Percentiles rank a stretch among this genome's conserved stretches.
These are phyloP conservation scores for Phaeosphaeriaceae sp. DNA, from an alignment of 2,329 filamentous ascomycete genomes.

Conservation along the genomic window DNA sequence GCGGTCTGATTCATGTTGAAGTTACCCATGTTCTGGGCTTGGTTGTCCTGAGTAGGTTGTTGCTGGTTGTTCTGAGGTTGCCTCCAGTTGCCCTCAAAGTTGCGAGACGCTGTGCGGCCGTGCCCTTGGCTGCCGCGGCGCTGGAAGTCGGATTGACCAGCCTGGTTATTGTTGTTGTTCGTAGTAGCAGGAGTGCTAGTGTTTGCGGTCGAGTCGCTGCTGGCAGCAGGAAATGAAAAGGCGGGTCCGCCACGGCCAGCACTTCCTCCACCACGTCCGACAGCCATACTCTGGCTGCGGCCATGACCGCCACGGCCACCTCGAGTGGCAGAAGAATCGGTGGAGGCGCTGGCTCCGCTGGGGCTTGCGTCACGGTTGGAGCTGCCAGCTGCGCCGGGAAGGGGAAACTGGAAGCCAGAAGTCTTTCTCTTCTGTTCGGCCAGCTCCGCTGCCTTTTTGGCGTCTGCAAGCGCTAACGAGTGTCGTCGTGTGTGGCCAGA, in stretches of 20 bases:
- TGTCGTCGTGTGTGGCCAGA: slow-evolving; percentile 89
- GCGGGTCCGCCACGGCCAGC: slow-evolving; percentile 70
- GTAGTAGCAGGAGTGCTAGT: slow-evolving; percentile 30
- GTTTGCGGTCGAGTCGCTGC: slow-evolving; percentile 54
- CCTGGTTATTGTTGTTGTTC: slow-evolving; percentile 47
- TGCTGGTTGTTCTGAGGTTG: slow-evolving; percentile 69
- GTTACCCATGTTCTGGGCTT: slow-evolving; percentile 62
- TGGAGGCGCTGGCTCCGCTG: slow-evolving; percentile 49
- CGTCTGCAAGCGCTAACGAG: slow-evolving; percentile 91
- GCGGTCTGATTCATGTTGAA: slow-evolving; percentile 75
- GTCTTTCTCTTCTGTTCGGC: slow-evolving; percentile 97
- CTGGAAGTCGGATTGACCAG: slow-evolving; percentile 68
- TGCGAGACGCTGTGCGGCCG: slow-evolving; percentile 81
- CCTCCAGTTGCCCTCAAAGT: slow-evolving; percentile 98
- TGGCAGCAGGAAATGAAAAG: slow-evolving; percentile 71
- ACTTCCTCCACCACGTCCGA: slow-evolving; percentile 70
- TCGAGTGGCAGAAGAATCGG: slow-evolving; percentile 37
- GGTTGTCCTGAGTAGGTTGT: slow-evolving; percentile 56
- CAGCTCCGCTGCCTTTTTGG: slow-evolving; percentile 95
- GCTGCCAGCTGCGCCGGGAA: slow-evolving; percentile 69
- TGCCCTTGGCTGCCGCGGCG: slow-evolving; percentile 82
- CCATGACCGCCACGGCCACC: slow-evolving; percentile 65
- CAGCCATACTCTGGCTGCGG: slow-evolving; percentile 90
- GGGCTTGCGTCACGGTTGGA: slow-evolving; percentile 65
- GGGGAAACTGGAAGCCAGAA: slow-evolving; percentile 92